Evolutionary conservation across 768 basidiomycete species (phyloP), one percentile per base, ranked within the genome.

Genomic region (Suillus placidus): DNA sequence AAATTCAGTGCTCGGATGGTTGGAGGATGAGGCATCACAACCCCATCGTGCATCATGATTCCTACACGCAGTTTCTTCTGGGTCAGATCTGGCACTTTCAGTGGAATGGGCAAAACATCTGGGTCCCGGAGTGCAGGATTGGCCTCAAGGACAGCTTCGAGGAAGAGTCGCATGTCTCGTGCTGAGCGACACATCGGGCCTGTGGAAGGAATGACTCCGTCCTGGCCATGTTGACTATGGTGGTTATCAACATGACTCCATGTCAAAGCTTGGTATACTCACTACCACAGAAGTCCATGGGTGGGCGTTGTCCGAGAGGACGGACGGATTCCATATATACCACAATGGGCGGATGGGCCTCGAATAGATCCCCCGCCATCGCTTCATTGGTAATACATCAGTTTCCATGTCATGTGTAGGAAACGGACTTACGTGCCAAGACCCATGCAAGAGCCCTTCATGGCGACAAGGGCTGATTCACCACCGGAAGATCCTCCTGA

Each of bases 401-500:
- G 42, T 20, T 40, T 9, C 12, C 2, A 51, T 40, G 37, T 23
- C 3, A 40, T 34, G 37, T 49, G 14, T 54, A 6, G 1, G 38
- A 40, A 72, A 64, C 75, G 73, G 3, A 67, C 73, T 67, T 45
- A 56, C 74, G 79, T 80, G 35, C 83, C 82, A 38, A 84, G 70
- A 12, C 85, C 82, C 37, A 85, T 66, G 34, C 80, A 80, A 23
- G 79, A 77, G 45, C 84, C 84, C 38, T 79, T 79, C 62, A 85
- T 66, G 8, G 83, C 83, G 1, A 86, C 61, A 1, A 86, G 69
- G 0, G 85, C 83, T 3, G 79, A 77, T 71, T 85, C 85, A 32
- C 85, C 85, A 8, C 85, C 85, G 1, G 81, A 82, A 13, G 83
- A 84, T 26, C 86, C 86, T 18, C 86, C 85, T 1, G 79, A 70